Evolutionary conservation across 345 rosid genomes (phyloP).

Genomic region (Eucalyptus tenuipes): DNA sequence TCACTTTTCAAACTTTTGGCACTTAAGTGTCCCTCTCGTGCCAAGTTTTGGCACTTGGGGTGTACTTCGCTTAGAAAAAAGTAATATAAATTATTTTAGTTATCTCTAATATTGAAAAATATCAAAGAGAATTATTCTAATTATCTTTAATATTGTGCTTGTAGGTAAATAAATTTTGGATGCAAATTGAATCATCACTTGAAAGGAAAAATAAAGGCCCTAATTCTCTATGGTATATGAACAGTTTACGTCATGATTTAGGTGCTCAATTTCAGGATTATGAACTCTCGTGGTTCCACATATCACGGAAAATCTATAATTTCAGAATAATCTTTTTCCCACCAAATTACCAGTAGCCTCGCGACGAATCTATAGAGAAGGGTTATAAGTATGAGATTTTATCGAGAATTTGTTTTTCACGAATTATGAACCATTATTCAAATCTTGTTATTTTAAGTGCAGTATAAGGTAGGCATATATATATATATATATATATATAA

Average conservation of each 20-base stretch:
- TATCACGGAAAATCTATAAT: not conserved
- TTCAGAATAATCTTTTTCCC: not conserved
- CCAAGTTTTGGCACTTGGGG: too few species aligned
- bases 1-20: too few species aligned
- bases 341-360: rapidly evolving
- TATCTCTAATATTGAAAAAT: not conserved
- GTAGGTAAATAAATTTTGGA: not conserved
- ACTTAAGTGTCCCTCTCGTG: too few species aligned
- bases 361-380: not conserved
- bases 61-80: too few species aligned
- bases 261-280: not conserved
- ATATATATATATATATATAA: too few species aligned
- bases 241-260: not conserved
- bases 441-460: not conserved
- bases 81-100: too few species aligned
- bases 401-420: not conserved
- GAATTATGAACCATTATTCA: not conserved
- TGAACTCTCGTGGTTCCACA: not conserved
- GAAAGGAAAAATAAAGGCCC: not conserved
- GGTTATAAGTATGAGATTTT: not conserved
- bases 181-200: not conserved
- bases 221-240: not conserved
- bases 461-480: too few species aligned
- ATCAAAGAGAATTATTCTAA: not conserved
- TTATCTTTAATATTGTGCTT: not conserved